Conservation (phyloP, 202 grass and related monocot species). For the Zizania palustris region DNA sequence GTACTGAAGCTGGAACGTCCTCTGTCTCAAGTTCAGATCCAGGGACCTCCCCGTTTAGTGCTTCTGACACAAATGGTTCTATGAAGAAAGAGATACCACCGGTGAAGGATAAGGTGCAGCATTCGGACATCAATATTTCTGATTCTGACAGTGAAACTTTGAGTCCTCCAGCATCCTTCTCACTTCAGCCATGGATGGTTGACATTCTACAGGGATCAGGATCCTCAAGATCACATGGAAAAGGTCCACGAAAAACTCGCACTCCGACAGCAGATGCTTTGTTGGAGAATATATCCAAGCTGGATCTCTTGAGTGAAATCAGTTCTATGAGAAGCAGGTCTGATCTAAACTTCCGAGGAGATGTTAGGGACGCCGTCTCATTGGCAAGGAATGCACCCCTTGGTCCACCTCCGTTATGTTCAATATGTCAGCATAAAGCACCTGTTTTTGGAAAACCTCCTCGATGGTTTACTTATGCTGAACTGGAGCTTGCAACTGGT, state of each 20-base stretch:
- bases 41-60: conserved; percentile 80
- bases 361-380: conserved; percentile 90
- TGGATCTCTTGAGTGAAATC: conserved; percentile 72
- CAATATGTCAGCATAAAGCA: conserved; percentile 96
- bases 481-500: conserved; percentile 94
- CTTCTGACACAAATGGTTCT: conserved; percentile 65
- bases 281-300: conserved; percentile 71
- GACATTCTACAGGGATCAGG: conserved; percentile 65
- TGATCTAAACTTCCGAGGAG: conserved; percentile 82
- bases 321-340: conserved; percentile 69
- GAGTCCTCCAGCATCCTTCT: conserved; percentile 66
- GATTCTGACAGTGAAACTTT: conserved; percentile 81
- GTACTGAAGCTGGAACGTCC: conserved; percentile 86
- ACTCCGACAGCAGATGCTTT: conserved; percentile 65
- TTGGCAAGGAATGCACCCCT: conserved; percentile 75
- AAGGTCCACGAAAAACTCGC: conserved; percentile 47
- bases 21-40: conserved; percentile 97
- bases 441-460: conserved; percentile 97
- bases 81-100: conserved; percentile 64
- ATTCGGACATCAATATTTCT: conserved; percentile 68
- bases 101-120: conserved; percentile 52
- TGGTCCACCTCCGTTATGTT: conserved; percentile 92
- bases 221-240: conserved; percentile 53
- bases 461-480: conserved; percentile 93
- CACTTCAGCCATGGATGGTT: conserved; percentile 81